Percentiles rank a stretch among this genome's conserved stretches.
These are phyloP conservation scores for Pichia phayaonensis DNA, from an alignment of 805 yeast genomes.

Conservation along the genomic window DNA sequence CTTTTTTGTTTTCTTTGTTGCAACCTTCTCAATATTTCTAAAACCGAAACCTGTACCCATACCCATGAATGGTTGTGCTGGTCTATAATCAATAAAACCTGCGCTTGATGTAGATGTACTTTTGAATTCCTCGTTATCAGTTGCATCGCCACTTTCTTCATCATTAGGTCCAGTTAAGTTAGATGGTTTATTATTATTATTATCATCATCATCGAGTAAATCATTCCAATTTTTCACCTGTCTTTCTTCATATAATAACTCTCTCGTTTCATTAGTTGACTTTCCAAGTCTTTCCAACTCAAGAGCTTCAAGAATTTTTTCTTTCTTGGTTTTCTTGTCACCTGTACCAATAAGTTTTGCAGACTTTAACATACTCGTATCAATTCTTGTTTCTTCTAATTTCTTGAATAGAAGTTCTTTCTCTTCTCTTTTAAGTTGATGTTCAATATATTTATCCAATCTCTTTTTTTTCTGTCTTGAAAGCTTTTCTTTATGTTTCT, in stretches of 20 bases:
- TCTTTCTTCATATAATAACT: slow-evolving; percentile 63
- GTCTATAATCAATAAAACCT: slow-evolving; percentile 63
- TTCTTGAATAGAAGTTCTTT: slow-evolving; percentile 70
- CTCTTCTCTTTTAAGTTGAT: slow-evolving; percentile 83
- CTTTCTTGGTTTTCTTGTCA: slow-evolving; percentile 47
- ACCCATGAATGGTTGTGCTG: slow-evolving; percentile 40
- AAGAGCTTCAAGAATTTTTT: slow-evolving; percentile 68
- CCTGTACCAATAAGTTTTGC: slow-evolving; percentile 77
- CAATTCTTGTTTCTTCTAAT: slow-evolving; percentile 59
- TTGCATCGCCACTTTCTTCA: slow-evolving; percentile 1
- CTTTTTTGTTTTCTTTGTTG: slow-evolving; percentile 36
- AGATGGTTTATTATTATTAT: not conserved
- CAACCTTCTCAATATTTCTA: slow-evolving; percentile 35
- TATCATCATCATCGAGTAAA: slow-evolving; percentile 16
- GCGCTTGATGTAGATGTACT: slow-evolving; percentile 32
- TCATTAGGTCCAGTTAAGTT: not conserved
- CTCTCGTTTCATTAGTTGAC: slow-evolving; percentile 52
- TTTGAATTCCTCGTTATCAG: slow-evolving; percentile 13
- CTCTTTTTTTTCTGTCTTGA: slow-evolving; percentile 68
- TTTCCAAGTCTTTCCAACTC: slow-evolving; percentile 66
- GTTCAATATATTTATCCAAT: slow-evolving; percentile 86
- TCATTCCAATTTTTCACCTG: slow-evolving; percentile 56
- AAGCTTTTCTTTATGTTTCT: slow-evolving; percentile 60
- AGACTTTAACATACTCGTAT: slow-evolving; percentile 60
- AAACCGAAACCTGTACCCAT: slow-evolving; percentile 68